phyloP scores from a whole-genome alignment of 2,329 filamentous ascomycete genomes.

The Setomelanomma holmii region DNA sequence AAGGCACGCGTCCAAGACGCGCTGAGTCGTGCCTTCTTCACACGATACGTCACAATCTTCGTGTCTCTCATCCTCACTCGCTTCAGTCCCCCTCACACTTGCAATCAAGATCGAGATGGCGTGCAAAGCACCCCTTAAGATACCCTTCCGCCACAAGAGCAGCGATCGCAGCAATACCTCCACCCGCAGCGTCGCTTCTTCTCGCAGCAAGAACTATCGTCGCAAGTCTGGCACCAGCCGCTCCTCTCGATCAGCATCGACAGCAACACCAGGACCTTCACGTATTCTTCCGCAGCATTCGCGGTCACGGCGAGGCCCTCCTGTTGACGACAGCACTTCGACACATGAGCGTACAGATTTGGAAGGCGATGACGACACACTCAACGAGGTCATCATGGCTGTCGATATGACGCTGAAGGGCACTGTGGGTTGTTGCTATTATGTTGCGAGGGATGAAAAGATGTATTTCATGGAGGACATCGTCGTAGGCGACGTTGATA shows the following conservation, averaged over 20 bases:
- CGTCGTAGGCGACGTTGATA: slow-evolving; percentile 70
- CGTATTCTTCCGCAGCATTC: too few relatives aligned
- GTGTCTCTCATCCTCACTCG: not conserved
- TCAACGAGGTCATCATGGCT: slow-evolving; percentile 79
- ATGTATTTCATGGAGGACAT: slow-evolving; percentile 82
- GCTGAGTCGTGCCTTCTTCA: slow-evolving; percentile 24
- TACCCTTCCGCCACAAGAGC: slow-evolving; percentile 13
- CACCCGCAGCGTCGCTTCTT: slow-evolving; percentile 4
- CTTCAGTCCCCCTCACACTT: not conserved
- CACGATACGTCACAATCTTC: too few relatives aligned
- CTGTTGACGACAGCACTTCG: slow-evolving; percentile 1
- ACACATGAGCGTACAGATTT: slow-evolving; percentile 7
- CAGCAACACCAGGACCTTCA: not conserved
- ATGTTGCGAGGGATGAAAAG: slow-evolving; percentile 71
- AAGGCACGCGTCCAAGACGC: slow-evolving; percentile 20
- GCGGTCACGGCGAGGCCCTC: not conserved
- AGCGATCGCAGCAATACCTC: slow-evolving; percentile 15
- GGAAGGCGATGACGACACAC: slow-evolving; percentile 48
- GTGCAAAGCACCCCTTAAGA: slow-evolving; percentile 11
- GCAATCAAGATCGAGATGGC: slow-evolving; percentile 16
- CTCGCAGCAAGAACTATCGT: slow-evolving; percentile 7
- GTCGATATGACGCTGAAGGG: slow-evolving; percentile 75
- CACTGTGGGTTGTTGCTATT: slow-evolving; percentile 84
- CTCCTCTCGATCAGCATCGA: slow-evolving; percentile 19
- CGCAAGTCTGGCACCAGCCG: slow-evolving; percentile 7